phyloP scores from a whole-genome alignment of 2,329 filamentous ascomycete genomes.

The Cladosporium sp. region DNA sequence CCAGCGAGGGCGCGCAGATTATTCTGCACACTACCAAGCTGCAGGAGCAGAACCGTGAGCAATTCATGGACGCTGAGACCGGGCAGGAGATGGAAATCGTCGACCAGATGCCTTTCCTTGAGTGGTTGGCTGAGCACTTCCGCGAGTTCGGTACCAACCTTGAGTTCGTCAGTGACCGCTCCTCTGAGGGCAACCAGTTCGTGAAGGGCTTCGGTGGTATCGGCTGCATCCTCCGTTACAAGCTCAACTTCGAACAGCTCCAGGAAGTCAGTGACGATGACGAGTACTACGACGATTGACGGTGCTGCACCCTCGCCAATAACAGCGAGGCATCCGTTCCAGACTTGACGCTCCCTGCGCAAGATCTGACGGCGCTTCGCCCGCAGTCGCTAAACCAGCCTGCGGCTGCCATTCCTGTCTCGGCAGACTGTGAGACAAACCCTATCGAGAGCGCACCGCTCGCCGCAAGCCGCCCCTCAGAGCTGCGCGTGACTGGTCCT shows the following conservation, averaged over 20 bases:
- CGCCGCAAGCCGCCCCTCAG: constrained; percentile 12
- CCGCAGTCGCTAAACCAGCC: constrained; percentile 23
- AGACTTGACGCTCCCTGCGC: constrained; percentile 48
- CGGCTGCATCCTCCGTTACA: constrained; percentile 95
- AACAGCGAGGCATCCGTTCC: constrained; percentile 80
- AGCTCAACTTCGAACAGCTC: constrained; percentile 99
- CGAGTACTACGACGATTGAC: constrained; percentile 88
- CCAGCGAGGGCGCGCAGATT: constrained; percentile 68
- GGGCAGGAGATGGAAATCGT: constrained; percentile 96
- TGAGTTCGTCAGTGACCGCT: constrained; percentile 96
- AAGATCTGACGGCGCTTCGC: constrained; percentile 57
- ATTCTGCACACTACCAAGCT: constrained; percentile 86
- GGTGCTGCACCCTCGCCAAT: constrained; percentile 61
- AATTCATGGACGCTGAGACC: constrained; percentile 94
- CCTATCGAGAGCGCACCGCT: background rate
- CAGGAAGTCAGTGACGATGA: constrained; percentile 77
- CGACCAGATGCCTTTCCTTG: constrained; percentile 88
- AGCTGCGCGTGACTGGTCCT: constrained; percentile 19
- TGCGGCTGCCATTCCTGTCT: constrained; percentile 31
- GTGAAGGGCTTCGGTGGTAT: constrained; percentile 99
- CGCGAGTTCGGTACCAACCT: constrained; percentile 94
- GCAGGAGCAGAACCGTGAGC: constrained; percentile 74
- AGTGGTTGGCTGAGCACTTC: constrained; percentile 99
- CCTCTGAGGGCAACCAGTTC: constrained; percentile 98
- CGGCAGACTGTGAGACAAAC: constrained; percentile 27